Evolutionary conservation across 2,329 filamentous ascomycete genomes (phyloP).

Genomic region (Ilyonectria robusta): DNA sequence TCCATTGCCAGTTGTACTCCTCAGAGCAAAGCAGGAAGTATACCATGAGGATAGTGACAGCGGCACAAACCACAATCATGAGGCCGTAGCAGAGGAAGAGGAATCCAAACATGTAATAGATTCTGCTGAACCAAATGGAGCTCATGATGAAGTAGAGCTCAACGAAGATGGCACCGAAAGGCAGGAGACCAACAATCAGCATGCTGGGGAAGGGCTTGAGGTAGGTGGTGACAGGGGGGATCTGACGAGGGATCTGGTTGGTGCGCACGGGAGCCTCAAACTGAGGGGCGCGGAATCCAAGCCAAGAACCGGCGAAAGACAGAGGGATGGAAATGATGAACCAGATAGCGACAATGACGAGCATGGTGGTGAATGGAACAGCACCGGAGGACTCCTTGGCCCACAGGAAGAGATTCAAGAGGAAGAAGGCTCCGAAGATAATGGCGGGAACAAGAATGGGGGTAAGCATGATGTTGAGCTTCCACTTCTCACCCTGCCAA

Average conservation of each 20-base stretch:
- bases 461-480: slow-evolving; percentile 90
- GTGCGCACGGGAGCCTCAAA: slow-evolving; percentile 89
- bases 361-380: slow-evolving; percentile 96
- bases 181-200: slow-evolving; percentile 91
- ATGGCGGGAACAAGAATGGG: slow-evolving; percentile 88
- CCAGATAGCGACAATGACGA: slow-evolving; percentile 94
- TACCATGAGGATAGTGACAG: slow-evolving; percentile 92
- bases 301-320: slow-evolving; percentile 90
- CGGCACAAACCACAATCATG: slow-evolving; percentile 95
- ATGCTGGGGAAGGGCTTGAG: slow-evolving; percentile 90
- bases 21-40: slow-evolving; percentile 97
- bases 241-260: slow-evolving; percentile 98
- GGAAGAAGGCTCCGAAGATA: slow-evolving; percentile 91
- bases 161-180: slow-evolving; percentile 97
- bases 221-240: slow-evolving; percentile 87
- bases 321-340: slow-evolving; percentile 96
- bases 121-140: slow-evolving; percentile 97
- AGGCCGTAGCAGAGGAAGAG: slow-evolving; percentile 97
- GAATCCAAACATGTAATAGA: slow-evolving; percentile 99
- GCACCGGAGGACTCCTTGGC: slow-evolving; percentile 92
- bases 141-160: slow-evolving; percentile 99
- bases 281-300: slow-evolving; percentile 84
- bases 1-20: slow-evolving; percentile 99
- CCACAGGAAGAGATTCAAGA: slow-evolving; percentile 97
- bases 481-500: slow-evolving; percentile 93